Conservation (phyloP, 2,329 filamentous ascomycete genomes). For the Pseudogymnoascus sp. region DNA sequence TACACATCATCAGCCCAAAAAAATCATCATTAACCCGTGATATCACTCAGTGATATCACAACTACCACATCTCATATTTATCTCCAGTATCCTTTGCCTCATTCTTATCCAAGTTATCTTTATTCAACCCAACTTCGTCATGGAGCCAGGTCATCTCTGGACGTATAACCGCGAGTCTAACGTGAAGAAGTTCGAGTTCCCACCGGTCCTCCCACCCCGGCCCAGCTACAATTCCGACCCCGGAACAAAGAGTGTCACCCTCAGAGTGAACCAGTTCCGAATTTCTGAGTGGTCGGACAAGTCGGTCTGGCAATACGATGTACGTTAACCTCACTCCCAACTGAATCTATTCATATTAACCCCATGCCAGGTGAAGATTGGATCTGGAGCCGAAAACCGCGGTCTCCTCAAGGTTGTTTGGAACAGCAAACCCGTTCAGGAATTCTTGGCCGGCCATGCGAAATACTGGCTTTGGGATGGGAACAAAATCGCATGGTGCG, state of each 20-base stretch:
- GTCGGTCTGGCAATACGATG: conserved; percentile 77
- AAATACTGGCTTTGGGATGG: conserved; percentile 69
- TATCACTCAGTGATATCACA: not conserved
- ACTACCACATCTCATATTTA: conserved; percentile 30
- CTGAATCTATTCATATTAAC: conserved; percentile 12
- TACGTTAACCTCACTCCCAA: conserved; percentile 40
- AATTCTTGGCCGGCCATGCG: conserved; percentile 41
- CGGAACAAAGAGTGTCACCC: conserved; percentile 41
- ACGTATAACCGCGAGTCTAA: conserved; percentile 27
- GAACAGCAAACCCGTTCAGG: conserved; percentile 55
- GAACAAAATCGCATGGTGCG: conserved; percentile 76
- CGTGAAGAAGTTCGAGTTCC: conserved; percentile 19
- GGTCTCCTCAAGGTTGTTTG: conserved; percentile 70
- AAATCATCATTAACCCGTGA: not conserved
- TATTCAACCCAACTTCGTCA: conserved; percentile 18
- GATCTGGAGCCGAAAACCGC: conserved; percentile 53
- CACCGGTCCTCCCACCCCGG: conserved; percentile 33
- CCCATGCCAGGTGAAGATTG: conserved; percentile 53
- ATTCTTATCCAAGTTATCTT: conserved; percentile 10
- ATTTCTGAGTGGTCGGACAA: conserved; percentile 53
- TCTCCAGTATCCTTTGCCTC: not conserved
- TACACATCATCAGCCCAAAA: not conserved
- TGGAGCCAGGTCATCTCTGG: conserved; percentile 26
- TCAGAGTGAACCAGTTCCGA: conserved; percentile 64
- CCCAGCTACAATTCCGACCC: conserved; percentile 48